Evolutionary conservation across 139 green algal species (phyloP).

Genomic region (Spirogloea muscicola): DNA sequence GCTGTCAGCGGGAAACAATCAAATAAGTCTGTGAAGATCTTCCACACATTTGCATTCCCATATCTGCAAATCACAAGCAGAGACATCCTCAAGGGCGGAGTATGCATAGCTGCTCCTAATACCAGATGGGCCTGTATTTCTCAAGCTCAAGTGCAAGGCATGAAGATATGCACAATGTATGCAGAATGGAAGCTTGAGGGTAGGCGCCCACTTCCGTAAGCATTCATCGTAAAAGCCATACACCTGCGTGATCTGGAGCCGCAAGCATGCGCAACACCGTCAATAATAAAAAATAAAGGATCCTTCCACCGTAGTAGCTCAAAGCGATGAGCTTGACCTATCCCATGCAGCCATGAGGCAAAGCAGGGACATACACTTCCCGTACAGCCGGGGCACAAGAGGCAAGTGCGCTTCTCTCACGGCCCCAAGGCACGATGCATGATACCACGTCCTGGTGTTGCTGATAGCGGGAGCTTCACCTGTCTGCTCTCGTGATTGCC

Average conservation of each 20-base stretch:
- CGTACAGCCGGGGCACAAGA: too few relatives aligned
- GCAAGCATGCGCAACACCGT: too few relatives aligned
- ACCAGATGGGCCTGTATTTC: too few relatives aligned
- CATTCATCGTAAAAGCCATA: slow-evolving; percentile 99
- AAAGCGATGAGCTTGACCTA: too few relatives aligned
- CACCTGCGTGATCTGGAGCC: slow-evolving; percentile 49
- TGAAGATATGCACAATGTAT: too few relatives aligned
- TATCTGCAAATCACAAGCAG: slow-evolving; percentile 59
- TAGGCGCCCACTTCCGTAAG: slow-evolving; percentile 73
- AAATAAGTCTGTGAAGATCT: slow-evolving; percentile 97
- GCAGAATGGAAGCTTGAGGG: background rate
- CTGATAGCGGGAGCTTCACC: slow-evolving; percentile 75
- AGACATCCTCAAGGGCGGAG: slow-evolving; percentile 70
- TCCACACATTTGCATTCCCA: slow-evolving; percentile 95
- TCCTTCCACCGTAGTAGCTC: too few relatives aligned
- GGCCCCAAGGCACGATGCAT: too few relatives aligned
- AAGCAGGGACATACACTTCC: too few relatives aligned
- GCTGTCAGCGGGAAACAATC: slow-evolving; percentile 97
- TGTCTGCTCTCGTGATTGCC: slow-evolving; percentile 98
- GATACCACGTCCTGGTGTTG: background rate
- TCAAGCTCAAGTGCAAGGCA: too few relatives aligned
- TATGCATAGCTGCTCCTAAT: slow-evolving; percentile 98
- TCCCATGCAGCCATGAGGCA: too few relatives aligned
- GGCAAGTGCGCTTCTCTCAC: too few relatives aligned
- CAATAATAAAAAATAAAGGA: too few relatives aligned